Evolutionary conservation across 352 stramenopile species (phyloP).

Genomic region (Pythium sp.): DNA sequence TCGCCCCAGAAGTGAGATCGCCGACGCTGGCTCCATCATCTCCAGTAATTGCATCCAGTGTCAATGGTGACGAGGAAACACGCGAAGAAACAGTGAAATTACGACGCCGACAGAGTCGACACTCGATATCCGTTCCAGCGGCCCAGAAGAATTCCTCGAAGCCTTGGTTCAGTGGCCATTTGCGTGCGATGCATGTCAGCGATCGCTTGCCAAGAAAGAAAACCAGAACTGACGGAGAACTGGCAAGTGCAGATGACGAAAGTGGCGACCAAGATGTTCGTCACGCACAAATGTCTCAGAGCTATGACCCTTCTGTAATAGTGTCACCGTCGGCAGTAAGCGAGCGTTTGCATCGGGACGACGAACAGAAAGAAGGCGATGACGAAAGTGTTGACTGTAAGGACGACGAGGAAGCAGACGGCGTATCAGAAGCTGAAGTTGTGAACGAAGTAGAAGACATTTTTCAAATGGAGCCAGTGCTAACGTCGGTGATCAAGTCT

Average conservation of each 20-base stretch:
- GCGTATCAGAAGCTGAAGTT: slow-evolving; percentile 19
- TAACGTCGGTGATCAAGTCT: slow-evolving; percentile 3
- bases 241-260: slow-evolving; percentile 7
- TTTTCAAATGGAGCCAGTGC: slow-evolving; percentile 17
- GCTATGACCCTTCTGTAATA: not conserved
- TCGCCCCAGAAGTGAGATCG: slow-evolving; percentile 24
- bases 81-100: slow-evolving; percentile 25
- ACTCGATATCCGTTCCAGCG: slow-evolving; percentile 24
- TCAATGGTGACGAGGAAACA: slow-evolving; percentile 22
- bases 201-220: slow-evolving; percentile 58
- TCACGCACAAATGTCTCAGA: not conserved
- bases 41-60: slow-evolving; percentile 13
- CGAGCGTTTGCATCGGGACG: not conserved
- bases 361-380: not conserved
- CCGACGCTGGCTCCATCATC: slow-evolving; percentile 18
- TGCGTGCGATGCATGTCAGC: slow-evolving; percentile 66
- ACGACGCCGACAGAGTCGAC: slow-evolving; percentile 18
- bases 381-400: not conserved
- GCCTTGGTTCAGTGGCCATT: slow-evolving; percentile 68
- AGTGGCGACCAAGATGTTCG: slow-evolving; percentile 10
- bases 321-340: not conserved
- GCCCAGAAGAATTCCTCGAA: slow-evolving; percentile 24
- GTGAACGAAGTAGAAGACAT: slow-evolving; percentile 24
- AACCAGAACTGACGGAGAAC: slow-evolving; percentile 30
- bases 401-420: slow-evolving; percentile 22